Conservation (phyloP, 1,284 basidiomycete genomes). For the Trichosporon ovoides region DNA sequence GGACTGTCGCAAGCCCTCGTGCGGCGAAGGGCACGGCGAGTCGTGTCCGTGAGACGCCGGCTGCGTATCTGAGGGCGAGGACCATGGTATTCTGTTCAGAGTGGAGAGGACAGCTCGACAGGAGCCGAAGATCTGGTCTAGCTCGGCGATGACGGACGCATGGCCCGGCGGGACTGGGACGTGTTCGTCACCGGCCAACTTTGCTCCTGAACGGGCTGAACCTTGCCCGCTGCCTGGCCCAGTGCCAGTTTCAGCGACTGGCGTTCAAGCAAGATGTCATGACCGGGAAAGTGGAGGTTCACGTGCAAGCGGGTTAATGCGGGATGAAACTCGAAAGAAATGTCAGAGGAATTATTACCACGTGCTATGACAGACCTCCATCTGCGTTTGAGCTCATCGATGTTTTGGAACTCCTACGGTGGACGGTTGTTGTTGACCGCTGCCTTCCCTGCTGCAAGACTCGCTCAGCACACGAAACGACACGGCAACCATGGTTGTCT, state of each 20-base stretch:
- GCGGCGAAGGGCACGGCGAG: not conserved
- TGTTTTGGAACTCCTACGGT: not conserved
- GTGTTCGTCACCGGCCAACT: not conserved
- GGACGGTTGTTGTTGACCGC: not conserved
- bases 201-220: too few relatives aligned
- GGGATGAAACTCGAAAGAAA: too few relatives aligned
- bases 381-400: not conserved
- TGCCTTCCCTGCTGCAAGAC: not conserved
- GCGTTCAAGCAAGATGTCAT: not conserved
- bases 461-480: not conserved
- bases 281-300: too few relatives aligned
- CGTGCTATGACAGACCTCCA: not conserved
- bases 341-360: not conserved
- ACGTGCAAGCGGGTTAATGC: too few relatives aligned
- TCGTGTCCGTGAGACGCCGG: not conserved
- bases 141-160: not conserved
- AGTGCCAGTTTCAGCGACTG: conserved; percentile 3
- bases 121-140: not conserved
- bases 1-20: not conserved
- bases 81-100: not conserved
- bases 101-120: not conserved
- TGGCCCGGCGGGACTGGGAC: not conserved
- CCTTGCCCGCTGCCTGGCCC: too few relatives aligned
- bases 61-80: not conserved
- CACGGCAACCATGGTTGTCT: conserved; percentile 6